A percentile compares a stretch with the other conserved stretches of the same genome.
phyloP scores from a whole-genome alignment of 106 monocot genomes.

The Phalaenopsis equestris region DNA sequence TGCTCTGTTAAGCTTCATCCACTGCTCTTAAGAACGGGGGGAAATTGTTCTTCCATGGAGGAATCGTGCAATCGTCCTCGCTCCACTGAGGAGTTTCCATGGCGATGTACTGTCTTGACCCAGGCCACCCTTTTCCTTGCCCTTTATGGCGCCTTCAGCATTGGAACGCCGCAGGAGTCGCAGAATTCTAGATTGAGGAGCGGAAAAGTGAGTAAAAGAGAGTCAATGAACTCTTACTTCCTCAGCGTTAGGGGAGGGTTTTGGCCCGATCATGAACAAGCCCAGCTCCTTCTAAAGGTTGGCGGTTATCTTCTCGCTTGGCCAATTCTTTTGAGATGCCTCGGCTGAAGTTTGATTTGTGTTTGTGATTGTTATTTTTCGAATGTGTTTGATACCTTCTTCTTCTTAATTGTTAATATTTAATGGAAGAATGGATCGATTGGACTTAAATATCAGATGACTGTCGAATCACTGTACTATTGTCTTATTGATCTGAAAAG shows the following conservation, averaged over 20 bases:
- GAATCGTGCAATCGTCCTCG: no score
- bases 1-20: no score
- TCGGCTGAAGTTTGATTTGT: neutral
- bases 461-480: no score
- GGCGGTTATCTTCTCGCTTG: slow-evolving; percentile 1
- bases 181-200: neutral
- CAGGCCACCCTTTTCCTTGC: slow-evolving; percentile 52
- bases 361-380: neutral
- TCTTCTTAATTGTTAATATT: no score
- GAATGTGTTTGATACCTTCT: no score
- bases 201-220: neutral
- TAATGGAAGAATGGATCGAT: no score
- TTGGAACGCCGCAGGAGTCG: slow-evolving; percentile 27
- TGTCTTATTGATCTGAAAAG: no score
- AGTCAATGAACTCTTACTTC: slow-evolving; percentile 38
- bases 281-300: slow-evolving; percentile 27
- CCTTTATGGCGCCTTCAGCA: slow-evolving; percentile 44
- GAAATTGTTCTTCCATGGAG: slow-evolving; percentile 3
- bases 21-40: neutral
- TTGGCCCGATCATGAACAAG: slow-evolving; percentile 17
- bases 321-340: neutral
- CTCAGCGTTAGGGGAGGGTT: slow-evolving; percentile 38
- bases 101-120: slow-evolving; percentile 27
- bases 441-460: no score
- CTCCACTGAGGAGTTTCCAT: slow-evolving; percentile 18